Evolutionary conservation across 2,329 filamentous ascomycete species (phyloP).

Genomic region (Nothomitra cinnamomea): DNA sequence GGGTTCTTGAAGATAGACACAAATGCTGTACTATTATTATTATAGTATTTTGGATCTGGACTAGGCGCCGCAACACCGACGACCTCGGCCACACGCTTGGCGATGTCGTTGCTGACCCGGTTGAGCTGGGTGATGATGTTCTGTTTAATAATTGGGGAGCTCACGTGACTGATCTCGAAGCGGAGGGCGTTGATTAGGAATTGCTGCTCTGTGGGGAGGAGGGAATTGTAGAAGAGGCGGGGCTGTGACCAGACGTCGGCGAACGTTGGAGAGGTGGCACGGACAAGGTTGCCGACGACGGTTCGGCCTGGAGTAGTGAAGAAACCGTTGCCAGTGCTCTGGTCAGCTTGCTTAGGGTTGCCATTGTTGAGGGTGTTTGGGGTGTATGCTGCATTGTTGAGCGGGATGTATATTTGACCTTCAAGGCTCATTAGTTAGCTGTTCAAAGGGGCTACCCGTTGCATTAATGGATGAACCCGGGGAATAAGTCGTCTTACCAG

Average conservation of each 20-base stretch:
- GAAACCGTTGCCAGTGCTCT: constrained; percentile 47
- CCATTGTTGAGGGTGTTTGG: constrained; percentile 51
- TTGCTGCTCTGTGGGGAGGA: constrained; percentile 48
- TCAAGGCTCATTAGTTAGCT: too few relatives aligned
- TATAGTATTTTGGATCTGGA: constrained; percentile 47
- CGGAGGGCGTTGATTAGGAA: constrained; percentile 57
- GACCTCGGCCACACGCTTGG: constrained; percentile 42
- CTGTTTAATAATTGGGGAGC: constrained; percentile 38
- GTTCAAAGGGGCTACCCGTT: too few relatives aligned
- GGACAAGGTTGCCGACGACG: constrained; percentile 34
- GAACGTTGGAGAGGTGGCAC: constrained; percentile 45
- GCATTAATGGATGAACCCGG: too few relatives aligned
- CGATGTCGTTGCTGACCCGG: constrained; percentile 48
- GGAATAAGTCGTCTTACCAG: too few relatives aligned
- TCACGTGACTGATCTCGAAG: constrained; percentile 48
- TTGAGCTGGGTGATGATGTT: constrained; percentile 56
- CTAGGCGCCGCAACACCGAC: constrained; percentile 41
- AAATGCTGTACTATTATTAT: constrained; percentile 45
- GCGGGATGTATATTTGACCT: constrained; percentile 50
- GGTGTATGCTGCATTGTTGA: constrained; percentile 46
- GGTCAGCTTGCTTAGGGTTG: constrained; percentile 47
- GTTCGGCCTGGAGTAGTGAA: constrained; percentile 46
- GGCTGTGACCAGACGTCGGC: constrained; percentile 57
- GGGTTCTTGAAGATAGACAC: constrained; percentile 41
- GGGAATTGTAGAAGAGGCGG: constrained; percentile 57